Base-by-base conservation (phyloP, 495 filamentous ascomycete species). In the Penicillium nucicola region DNA sequence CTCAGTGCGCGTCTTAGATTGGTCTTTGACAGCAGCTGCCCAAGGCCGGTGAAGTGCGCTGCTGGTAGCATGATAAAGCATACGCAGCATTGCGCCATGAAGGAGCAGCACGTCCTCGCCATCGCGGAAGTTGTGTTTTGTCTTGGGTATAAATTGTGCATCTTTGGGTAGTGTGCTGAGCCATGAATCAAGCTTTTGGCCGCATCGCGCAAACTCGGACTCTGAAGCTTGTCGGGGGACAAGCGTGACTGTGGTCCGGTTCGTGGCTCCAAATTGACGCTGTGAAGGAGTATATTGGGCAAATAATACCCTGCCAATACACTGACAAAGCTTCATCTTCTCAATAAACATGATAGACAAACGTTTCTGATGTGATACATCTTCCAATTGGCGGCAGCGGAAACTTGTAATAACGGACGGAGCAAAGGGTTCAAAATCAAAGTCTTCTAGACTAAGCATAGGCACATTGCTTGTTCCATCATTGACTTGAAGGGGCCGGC, bases 11-110 rank as follows among this genome's bases (percentile, higher is more conserved):
- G 70, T 51, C 49, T 72, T 71, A 7, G 80, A 75, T 45, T 67
- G 61, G 42, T 70, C 60, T 41, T 81, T 74, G 2, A 77, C 68
- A 9, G n/a, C 79, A 75, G 44, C 88, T 64, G 62, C 88, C 58
- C 90, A 88, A 13, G 90, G 90, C 15, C 89, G 78, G 63, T 96
- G 87, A 14, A 96, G 79, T 5, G 89, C 90, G 36, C 88, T 91
- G 38, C 90, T 77, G 5, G 90, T 91, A 7, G 89, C 89, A 66
- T 87, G 87, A 56, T 91, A 92, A 1, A 91, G 79, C 87, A 95
- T 90, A 62, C 90, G 86, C 18, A 96, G 70, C 51, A 95, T 80
- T 34, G 83, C 84, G 17, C 85, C 78, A 52, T 93, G 86, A 2
- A 95, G 73, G 2, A 85, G 79, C 8, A 96, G 57, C 5, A 79